Evolutionary conservation across 2,329 filamentous ascomycete genomes (phyloP).

Genomic region (Aplosporella prunicola): DNA sequence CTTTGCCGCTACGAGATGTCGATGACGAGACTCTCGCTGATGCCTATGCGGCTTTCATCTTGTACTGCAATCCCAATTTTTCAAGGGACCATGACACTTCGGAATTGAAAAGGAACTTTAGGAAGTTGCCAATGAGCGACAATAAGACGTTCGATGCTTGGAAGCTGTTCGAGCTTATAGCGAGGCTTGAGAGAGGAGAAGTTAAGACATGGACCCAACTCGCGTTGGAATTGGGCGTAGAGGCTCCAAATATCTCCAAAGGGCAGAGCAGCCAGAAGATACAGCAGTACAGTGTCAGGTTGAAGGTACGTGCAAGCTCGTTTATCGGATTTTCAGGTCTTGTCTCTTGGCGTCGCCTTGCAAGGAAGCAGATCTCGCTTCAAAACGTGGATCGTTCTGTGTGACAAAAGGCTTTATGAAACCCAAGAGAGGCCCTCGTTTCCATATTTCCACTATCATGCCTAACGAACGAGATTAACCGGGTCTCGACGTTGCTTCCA

Average conservation of each 20-base stretch:
- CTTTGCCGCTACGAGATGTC: conserved; percentile 58
- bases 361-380: too few relatives aligned
- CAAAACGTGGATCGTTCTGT: too few relatives aligned
- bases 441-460: too few relatives aligned
- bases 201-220: conserved; percentile 90
- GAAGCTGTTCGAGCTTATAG: conserved; percentile 66
- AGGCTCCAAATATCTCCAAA: conserved; percentile 70
- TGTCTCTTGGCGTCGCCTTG: too few relatives aligned
- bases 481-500: too few relatives aligned
- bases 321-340: too few relatives aligned
- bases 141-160: conserved; percentile 78
- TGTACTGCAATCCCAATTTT: conserved; percentile 83
- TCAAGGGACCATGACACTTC: conserved; percentile 58
- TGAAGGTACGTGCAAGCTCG: conserved; percentile 57
- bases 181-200: conserved; percentile 68
- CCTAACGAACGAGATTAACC: too few relatives aligned
- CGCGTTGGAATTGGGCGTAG: conserved; percentile 78
- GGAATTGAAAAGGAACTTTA: conserved; percentile 66
- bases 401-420: too few relatives aligned
- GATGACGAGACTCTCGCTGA: conserved; percentile 65
- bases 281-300: conserved; percentile 83
- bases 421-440: too few relatives aligned
- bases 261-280: conserved; percentile 88
- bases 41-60: conserved; percentile 73
- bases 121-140: conserved; percentile 73